Conservation (phyloP, 441 rosid genomes). For the Erodium moschatum region DNA sequence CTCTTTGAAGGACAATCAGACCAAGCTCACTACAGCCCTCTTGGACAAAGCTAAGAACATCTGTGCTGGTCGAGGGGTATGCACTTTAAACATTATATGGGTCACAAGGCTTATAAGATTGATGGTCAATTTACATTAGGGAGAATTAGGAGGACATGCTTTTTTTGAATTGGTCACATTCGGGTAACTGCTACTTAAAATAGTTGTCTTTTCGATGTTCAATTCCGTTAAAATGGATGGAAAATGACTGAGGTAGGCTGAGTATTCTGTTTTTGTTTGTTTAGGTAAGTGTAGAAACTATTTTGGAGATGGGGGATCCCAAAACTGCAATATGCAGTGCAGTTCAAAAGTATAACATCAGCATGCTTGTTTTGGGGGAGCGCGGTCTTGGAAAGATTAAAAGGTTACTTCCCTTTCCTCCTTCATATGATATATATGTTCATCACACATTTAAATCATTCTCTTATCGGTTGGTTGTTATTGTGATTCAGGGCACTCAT, state of each 20-base stretch:
- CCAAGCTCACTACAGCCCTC: conserved; percentile 30
- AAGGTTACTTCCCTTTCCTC: conserved; percentile 22
- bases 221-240: too few species aligned
- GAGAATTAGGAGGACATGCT: too few species aligned
- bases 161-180: too few species aligned
- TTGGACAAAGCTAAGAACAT: conserved; percentile 42
- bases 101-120: not conserved
- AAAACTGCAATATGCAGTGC: conserved; percentile 24
- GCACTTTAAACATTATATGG: not conserved
- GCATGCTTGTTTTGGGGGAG: conserved; percentile 25
- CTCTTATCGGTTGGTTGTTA: too few species aligned
- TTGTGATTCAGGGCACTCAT: not conserved
- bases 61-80: conserved; percentile 42
- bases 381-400: conserved; percentile 20
- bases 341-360: conserved; percentile 24
- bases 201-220: too few species aligned
- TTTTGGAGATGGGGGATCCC: conserved; percentile 34
- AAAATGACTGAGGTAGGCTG: too few species aligned
- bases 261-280: not conserved
- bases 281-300: conserved; percentile 30
- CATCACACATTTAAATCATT: too few species aligned
- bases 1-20: conserved; percentile 23
- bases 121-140: not conserved
- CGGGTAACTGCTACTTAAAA: too few species aligned
- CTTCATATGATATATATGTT: not conserved